Conservation (phyloP, 2,329 filamentous ascomycete genomes). For the Fusarium euwallaceae region DNA sequence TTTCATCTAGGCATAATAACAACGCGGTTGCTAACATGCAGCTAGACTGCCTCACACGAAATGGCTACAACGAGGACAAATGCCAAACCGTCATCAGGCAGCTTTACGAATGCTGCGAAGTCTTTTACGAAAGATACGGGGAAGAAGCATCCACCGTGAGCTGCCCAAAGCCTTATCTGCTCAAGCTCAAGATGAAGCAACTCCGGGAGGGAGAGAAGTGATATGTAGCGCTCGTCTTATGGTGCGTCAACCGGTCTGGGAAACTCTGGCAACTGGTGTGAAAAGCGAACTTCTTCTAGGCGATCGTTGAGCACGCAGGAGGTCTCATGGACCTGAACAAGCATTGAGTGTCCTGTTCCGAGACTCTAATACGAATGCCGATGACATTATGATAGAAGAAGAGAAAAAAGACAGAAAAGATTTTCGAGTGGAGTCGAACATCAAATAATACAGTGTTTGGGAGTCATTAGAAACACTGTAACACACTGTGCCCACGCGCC, state of each 20-base stretch:
- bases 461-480: not conserved
- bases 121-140: conserved; percentile 85
- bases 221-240: conserved; percentile 63
- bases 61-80: conserved; percentile 86
- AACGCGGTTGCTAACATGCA: not conserved
- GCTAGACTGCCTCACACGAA: conserved; percentile 86
- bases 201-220: conserved; percentile 58
- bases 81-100: conserved; percentile 85
- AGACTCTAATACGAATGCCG: conserved; percentile 99
- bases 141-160: conserved; percentile 81
- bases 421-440: conserved; percentile 41
- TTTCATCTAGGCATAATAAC: not conserved
- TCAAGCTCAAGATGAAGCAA: conserved; percentile 90
- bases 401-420: conserved; percentile 48
- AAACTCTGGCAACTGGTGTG: conserved; percentile 76
- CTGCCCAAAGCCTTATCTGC: conserved; percentile 85
- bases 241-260: conserved; percentile 58
- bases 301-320: conserved; percentile 98
- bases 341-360: conserved; percentile 92
- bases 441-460: conserved; percentile 40
- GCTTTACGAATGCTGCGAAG: conserved; percentile 92
- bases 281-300: conserved; percentile 85
- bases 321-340: conserved; percentile 88
- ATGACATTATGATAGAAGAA: conserved; percentile 77
- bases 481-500: conserved; percentile 33